Conservation (phyloP, 2,329 filamentous ascomycete genomes). For the Arthrocladium fulminans region DNA sequence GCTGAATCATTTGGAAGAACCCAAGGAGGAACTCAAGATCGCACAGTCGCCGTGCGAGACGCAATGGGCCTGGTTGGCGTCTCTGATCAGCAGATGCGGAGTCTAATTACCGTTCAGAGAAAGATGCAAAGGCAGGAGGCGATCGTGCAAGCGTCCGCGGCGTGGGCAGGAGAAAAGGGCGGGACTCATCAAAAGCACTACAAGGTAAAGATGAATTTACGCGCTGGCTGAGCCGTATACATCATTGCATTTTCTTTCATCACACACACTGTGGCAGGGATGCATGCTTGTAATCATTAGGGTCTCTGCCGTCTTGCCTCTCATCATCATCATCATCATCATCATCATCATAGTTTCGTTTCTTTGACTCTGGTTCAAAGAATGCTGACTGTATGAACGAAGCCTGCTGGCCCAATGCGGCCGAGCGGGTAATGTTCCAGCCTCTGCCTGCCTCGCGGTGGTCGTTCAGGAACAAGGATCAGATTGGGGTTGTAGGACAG, state of each 20-base stretch:
- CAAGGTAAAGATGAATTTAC: constrained; percentile 11
- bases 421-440: too few relatives aligned
- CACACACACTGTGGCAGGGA: too few relatives aligned
- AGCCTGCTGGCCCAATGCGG: too few relatives aligned
- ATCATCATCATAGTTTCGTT: too few relatives aligned
- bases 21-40: constrained; percentile 8
- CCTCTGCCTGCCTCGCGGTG: too few relatives aligned
- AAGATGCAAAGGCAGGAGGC: constrained; percentile 10
- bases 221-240: constrained; percentile 8
- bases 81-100: constrained; percentile 9
- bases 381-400: too few relatives aligned
- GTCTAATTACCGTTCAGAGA: constrained; percentile 8
- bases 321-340: too few relatives aligned
- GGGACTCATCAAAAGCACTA: constrained; percentile 10
- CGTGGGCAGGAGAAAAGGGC: constrained; percentile 6
- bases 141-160: constrained; percentile 8
- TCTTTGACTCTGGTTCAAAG: too few relatives aligned
- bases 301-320: too few relatives aligned
- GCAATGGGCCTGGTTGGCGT: constrained; percentile 6
- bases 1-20: constrained; percentile 2
- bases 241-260: constrained; percentile 8
- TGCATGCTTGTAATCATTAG: too few relatives aligned
- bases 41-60: constrained; percentile 8
- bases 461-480: too few relatives aligned
- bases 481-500: too few relatives aligned